Evolutionary conservation across 768 basidiomycete genomes (phyloP).

Genomic region (Tricholoma furcatifolium): DNA sequence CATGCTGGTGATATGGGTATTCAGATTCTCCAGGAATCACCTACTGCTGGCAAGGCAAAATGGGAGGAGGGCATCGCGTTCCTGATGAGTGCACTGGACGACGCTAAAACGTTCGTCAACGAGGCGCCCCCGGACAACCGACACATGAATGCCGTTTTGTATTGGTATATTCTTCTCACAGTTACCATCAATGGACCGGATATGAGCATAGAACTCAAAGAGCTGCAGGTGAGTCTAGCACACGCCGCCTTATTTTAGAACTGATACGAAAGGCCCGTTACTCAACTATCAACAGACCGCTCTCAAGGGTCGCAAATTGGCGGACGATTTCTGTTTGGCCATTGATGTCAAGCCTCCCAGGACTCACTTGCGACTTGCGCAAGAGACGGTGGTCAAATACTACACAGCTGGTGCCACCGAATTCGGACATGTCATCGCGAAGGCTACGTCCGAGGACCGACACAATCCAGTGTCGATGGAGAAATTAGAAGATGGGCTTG

Average conservation of each 20-base stretch:
- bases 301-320: slow-evolving; percentile 43
- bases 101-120: slow-evolving; percentile 52
- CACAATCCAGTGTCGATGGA: slow-evolving; percentile 29
- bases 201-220: slow-evolving; percentile 44
- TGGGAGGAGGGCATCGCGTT: slow-evolving; percentile 64
- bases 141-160: slow-evolving; percentile 56
- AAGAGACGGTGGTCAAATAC: slow-evolving; percentile 46
- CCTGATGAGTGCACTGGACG: slow-evolving; percentile 57
- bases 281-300: slow-evolving; percentile 23
- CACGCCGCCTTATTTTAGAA: not conserved
- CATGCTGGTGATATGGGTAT: slow-evolving; percentile 60
- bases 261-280: slow-evolving; percentile 1
- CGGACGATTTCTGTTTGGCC: slow-evolving; percentile 51
- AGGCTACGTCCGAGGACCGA: slow-evolving; percentile 25
- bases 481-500: slow-evolving; percentile 54
- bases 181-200: slow-evolving; percentile 52
- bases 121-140: slow-evolving; percentile 62
- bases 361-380: slow-evolving; percentile 52
- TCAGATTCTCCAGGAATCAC: slow-evolving; percentile 42
- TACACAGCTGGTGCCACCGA: slow-evolving; percentile 45
- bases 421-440: slow-evolving; percentile 44
- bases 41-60: slow-evolving; percentile 37
- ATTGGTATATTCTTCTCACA: slow-evolving; percentile 57
- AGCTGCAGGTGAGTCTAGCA: slow-evolving; percentile 45
- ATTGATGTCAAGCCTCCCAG: slow-evolving; percentile 45